These are phyloP conservation scores for Magnusiomyces suaveolens DNA, from an alignment of 1,139 yeast species.

Conservation along the genomic window DNA sequence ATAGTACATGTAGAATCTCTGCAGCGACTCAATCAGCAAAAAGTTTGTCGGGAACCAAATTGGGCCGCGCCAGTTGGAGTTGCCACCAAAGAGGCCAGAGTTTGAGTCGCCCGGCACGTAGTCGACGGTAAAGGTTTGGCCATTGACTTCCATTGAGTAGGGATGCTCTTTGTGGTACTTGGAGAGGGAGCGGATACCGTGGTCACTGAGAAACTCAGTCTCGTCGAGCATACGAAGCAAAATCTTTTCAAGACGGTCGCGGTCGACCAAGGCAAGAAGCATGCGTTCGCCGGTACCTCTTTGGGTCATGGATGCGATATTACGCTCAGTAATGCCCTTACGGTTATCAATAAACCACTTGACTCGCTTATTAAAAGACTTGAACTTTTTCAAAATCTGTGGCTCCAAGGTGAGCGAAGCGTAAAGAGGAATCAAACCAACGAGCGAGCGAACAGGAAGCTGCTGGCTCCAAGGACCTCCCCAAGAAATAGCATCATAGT, in stretches of 20 bases:
- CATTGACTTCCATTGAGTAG: conserved; percentile 77
- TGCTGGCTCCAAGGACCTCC: conserved; percentile 63
- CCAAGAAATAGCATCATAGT: conserved; percentile 86
- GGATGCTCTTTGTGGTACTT: conserved; percentile 84
- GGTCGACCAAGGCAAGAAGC: conserved; percentile 69
- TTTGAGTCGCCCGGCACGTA: conserved; percentile 92
- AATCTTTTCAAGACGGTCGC: conserved; percentile 69
- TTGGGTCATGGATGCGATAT: conserved; percentile 77
- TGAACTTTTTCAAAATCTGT: conserved; percentile 66
- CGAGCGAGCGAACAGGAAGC: conserved; percentile 81
- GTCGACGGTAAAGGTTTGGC: conserved; percentile 60
- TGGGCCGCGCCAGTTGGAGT: conserved; percentile 98
- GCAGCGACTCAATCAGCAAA: conserved; percentile 77
- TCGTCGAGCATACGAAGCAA: conserved; percentile 80
- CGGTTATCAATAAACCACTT: conserved; percentile 79
- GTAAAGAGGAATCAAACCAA: conserved; percentile 86
- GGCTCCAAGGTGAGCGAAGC: conserved; percentile 90
- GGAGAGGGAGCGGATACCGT: conserved; percentile 84
- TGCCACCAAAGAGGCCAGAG: conserved; percentile 94
- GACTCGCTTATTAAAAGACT: conserved; percentile 74
- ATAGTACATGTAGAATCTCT: conserved; percentile 80
- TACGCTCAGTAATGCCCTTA: conserved; percentile 66
- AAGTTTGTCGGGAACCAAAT: conserved; percentile 96
- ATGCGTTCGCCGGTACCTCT: conserved; percentile 85
- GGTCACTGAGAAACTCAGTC: conserved; percentile 74